Evolutionary conservation across 208 protist genomes (phyloP).

Genomic region (Acanthamoeba royreba): DNA sequence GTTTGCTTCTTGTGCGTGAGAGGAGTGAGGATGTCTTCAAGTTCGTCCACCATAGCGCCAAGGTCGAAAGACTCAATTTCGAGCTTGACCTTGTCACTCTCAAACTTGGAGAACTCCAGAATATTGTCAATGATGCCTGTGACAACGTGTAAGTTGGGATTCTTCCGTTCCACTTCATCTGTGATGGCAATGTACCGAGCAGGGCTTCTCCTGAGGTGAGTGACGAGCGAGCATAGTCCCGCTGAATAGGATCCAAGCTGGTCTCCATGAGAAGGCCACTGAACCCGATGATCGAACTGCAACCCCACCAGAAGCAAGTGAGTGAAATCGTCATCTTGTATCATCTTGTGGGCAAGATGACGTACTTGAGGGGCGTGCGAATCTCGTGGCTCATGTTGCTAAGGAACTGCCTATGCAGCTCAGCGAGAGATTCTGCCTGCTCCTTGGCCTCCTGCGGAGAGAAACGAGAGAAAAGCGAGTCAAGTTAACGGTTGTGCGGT

Average conservation of each 20-base stretch:
- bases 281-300: not conserved
- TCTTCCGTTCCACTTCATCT: not conserved
- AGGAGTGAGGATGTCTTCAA: not conserved
- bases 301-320: not conserved
- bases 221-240: not conserved
- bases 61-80: not conserved
- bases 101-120: constrained; percentile 34
- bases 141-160: not conserved
- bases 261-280: not conserved
- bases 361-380: constrained; percentile 11
- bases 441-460: not conserved
- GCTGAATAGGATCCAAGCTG: not conserved
- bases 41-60: not conserved
- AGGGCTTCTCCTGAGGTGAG: constrained; percentile 15
- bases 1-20: not conserved
- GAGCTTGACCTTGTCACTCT: constrained; percentile 16
- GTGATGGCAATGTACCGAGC: not conserved
- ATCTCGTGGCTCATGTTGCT: constrained; percentile 21
- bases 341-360: not conserved
- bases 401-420: not conserved
- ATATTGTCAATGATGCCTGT: constrained; percentile 14
- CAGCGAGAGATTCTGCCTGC: not conserved
- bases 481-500: not conserved
- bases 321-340: too few relatives aligned
- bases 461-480: not conserved